Conservation (phyloP, 805 yeast species). For the Komagataella ulmi region DNA sequence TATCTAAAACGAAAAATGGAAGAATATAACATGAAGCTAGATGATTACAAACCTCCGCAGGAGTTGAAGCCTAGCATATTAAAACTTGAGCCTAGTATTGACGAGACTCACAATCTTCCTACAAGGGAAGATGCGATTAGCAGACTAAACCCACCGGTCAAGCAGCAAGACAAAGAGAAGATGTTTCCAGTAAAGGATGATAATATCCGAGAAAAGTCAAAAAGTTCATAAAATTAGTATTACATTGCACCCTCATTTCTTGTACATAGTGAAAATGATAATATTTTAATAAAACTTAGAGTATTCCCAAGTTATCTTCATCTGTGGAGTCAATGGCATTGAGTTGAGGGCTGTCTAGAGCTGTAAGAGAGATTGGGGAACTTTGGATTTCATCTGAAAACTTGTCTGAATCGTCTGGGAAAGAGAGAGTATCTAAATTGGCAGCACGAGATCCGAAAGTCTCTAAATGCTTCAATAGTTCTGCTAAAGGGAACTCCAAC, state of each 20-base stretch:
- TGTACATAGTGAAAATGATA: background rate
- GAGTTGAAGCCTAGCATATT: conserved; percentile 32
- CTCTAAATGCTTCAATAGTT: background rate
- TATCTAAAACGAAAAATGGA: conserved; percentile 35
- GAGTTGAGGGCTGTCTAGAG: background rate
- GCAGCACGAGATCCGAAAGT: background rate
- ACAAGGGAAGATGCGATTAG: background rate
- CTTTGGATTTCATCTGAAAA: background rate
- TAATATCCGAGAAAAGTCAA: background rate
- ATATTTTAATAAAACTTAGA: background rate
- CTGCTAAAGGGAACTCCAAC: background rate
- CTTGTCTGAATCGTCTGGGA: background rate
- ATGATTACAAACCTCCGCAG: conserved; percentile 33
- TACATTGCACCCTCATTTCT: background rate
- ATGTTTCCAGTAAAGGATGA: background rate
- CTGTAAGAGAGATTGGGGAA: background rate
- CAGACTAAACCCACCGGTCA: background rate
- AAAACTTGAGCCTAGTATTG: conserved; percentile 17
- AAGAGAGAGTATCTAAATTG: background rate
- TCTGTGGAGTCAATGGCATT: background rate
- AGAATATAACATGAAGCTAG: conserved; percentile 23
- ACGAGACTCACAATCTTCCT: background rate
- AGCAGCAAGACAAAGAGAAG: background rate
- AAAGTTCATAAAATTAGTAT: background rate
- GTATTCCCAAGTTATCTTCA: background rate